Percentiles rank a stretch among this genome's conserved stretches.
phyloP scores from a whole-genome alignment of 805 yeast genomes.

The Myxozyma kluyveri region DNA sequence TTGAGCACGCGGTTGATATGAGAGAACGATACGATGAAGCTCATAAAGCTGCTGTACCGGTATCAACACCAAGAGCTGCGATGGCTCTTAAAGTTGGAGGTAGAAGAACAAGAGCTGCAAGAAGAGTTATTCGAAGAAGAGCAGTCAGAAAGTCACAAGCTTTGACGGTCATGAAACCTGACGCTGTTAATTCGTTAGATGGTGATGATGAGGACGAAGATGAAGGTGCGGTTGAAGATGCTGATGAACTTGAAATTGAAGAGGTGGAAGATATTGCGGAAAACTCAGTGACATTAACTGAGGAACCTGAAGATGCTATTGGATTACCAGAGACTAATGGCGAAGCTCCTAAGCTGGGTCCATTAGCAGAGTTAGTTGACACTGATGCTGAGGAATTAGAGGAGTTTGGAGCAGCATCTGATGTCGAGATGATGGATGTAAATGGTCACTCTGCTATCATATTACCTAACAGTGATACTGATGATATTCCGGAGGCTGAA shows the following conservation, averaged over 20 bases:
- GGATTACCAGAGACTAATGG: too few relatives aligned
- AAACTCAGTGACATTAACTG: too few relatives aligned
- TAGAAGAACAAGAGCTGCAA: neutral
- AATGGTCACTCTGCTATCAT: too few relatives aligned
- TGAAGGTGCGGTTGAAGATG: slow-evolving; percentile 1
- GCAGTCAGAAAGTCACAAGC: too few relatives aligned
- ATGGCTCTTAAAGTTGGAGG: neutral
- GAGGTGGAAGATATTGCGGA: neutral
- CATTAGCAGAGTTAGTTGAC: too few relatives aligned
- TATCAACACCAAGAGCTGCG: neutral
- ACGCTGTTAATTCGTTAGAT: too few relatives aligned
- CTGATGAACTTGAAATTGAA: neutral
- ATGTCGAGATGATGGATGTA: slow-evolving; percentile 22
- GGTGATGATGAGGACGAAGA: neutral
- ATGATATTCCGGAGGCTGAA: neutral
- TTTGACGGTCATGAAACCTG: too few relatives aligned
- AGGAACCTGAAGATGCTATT: too few relatives aligned
- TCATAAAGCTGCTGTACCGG: neutral
- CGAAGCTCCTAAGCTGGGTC: too few relatives aligned
- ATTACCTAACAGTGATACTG: too few relatives aligned
- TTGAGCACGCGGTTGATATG: slow-evolving; percentile 6
- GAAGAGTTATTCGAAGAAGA: slow-evolving; percentile 1
- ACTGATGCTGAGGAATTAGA: neutral
- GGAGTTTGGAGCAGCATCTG: neutral
- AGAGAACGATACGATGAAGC: slow-evolving; percentile 8